phyloP scores from a whole-genome alignment of 2,329 filamentous ascomycete species.

The Diaporthe batatas region DNA sequence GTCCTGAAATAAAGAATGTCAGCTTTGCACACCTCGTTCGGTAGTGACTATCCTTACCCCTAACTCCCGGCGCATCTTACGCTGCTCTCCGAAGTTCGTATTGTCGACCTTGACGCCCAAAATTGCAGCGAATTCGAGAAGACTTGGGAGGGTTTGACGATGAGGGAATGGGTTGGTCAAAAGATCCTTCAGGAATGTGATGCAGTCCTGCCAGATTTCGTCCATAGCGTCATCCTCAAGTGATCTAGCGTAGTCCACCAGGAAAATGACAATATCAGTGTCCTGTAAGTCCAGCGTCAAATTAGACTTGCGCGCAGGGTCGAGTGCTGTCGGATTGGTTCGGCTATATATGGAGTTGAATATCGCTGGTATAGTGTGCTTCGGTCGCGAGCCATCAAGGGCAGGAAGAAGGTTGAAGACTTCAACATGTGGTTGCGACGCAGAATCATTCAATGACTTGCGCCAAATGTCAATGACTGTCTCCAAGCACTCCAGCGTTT shows the following conservation, averaged over 20 bases:
- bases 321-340: constrained; percentile 85
- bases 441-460: constrained; percentile 59
- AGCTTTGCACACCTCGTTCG: background rate
- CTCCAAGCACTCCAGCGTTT: constrained; percentile 93
- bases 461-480: constrained; percentile 90
- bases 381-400: constrained; percentile 89
- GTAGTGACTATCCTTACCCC: constrained; percentile 70
- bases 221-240: constrained; percentile 98
- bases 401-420: constrained; percentile 91
- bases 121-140: constrained; percentile 90
- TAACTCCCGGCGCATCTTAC: constrained; percentile 90
- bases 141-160: constrained; percentile 85
- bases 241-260: constrained; percentile 90
- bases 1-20: constrained; percentile 68
- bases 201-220: constrained; percentile 97
- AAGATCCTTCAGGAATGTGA: constrained; percentile 89
- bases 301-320: constrained; percentile 85
- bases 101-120: constrained; percentile 97
- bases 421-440: constrained; percentile 67
- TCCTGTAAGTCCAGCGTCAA: constrained; percentile 88
- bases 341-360: constrained; percentile 98
- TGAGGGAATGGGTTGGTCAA: constrained; percentile 95
- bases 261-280: constrained; percentile 85
- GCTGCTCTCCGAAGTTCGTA: constrained; percentile 95
- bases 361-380: constrained; percentile 91